Evolutionary conservation across 192 early-diverging fungal species (phyloP).

Genomic region (Borealophlyctis nickersoniae): DNA sequence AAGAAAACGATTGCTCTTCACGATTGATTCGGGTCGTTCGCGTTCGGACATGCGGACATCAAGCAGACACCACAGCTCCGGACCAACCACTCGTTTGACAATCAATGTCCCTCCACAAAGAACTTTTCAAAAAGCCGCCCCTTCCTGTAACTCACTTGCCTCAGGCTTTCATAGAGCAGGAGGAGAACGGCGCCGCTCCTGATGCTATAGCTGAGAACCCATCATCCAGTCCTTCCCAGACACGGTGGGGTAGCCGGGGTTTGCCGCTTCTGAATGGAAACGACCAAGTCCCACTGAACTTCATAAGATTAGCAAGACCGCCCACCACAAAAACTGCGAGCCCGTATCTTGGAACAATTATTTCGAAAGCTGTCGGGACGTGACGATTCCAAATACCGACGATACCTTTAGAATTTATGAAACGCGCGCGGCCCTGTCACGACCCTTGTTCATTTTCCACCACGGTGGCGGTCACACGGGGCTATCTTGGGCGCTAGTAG

Average conservation of each 20-base stretch:
- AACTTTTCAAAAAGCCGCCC: slow-evolving; percentile 1
- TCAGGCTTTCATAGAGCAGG: not conserved
- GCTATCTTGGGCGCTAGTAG: slow-evolving; percentile 34
- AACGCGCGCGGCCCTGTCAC: not conserved
- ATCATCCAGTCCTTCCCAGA: too few relatives aligned
- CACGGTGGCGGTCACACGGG: slow-evolving; percentile 47
- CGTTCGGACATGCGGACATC: not conserved
- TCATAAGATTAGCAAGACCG: not conserved
- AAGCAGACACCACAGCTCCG: not conserved
- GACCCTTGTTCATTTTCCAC: slow-evolving; percentile 41
- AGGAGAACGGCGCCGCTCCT: not conserved
- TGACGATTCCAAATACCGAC: not conserved
- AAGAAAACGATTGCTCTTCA: too few relatives aligned
- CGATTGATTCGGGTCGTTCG: too few relatives aligned
- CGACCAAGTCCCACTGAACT: too few relatives aligned
- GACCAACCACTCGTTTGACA: too few relatives aligned
- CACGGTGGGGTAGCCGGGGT: not conserved
- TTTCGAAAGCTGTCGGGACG: not conserved
- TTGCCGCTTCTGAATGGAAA: not conserved
- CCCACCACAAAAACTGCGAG: not conserved
- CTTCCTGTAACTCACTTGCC: too few relatives aligned
- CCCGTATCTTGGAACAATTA: not conserved
- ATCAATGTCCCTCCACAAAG: not conserved
- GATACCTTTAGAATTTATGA: not conserved
- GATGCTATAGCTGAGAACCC: too few relatives aligned